phyloP scores from a whole-genome alignment of 2,329 filamentous ascomycete genomes.

The Aureobasidium vineae region DNA sequence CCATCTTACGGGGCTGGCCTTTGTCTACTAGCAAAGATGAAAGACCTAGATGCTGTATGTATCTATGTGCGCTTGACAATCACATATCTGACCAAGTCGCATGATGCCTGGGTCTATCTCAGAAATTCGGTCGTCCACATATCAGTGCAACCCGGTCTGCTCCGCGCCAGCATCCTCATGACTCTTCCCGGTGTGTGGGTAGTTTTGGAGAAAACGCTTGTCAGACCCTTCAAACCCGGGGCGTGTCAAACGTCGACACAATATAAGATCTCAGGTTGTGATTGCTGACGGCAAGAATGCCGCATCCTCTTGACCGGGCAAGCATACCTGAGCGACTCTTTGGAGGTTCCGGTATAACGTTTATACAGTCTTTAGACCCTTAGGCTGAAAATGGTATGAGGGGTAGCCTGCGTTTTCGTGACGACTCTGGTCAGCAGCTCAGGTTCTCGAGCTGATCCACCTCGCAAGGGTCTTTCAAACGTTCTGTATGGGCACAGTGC shows the following conservation, averaged over 20 bases:
- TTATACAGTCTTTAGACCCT: constrained; percentile 17
- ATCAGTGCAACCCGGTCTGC: constrained; percentile 14
- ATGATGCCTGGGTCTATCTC: background rate
- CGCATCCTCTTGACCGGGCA: constrained; percentile 17
- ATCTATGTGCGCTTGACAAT: background rate
- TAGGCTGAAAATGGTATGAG: constrained; percentile 1
- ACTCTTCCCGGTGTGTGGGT: constrained; percentile 17
- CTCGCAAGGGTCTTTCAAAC: background rate
- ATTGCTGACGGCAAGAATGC: constrained; percentile 17
- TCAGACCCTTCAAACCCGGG: background rate
- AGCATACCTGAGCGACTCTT: background rate
- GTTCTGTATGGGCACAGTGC: background rate
- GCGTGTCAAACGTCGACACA: background rate
- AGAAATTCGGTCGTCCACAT: background rate
- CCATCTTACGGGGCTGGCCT: background rate
- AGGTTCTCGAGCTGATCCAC: background rate
- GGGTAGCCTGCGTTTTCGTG: background rate
- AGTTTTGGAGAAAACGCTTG: constrained; percentile 19
- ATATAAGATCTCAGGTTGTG: background rate
- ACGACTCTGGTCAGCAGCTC: constrained; percentile 10
- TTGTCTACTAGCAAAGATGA: background rate
- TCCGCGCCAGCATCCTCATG: constrained; percentile 1
- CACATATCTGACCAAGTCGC: background rate
- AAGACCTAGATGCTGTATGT: background rate
- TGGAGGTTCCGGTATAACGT: constrained; percentile 8